A percentile compares a stretch with the other conserved stretches of the same genome.
Evolutionary conservation across 1,139 yeast genomes (phyloP).

Genomic region (Nakaseomyces uthaithaninus): DNA sequence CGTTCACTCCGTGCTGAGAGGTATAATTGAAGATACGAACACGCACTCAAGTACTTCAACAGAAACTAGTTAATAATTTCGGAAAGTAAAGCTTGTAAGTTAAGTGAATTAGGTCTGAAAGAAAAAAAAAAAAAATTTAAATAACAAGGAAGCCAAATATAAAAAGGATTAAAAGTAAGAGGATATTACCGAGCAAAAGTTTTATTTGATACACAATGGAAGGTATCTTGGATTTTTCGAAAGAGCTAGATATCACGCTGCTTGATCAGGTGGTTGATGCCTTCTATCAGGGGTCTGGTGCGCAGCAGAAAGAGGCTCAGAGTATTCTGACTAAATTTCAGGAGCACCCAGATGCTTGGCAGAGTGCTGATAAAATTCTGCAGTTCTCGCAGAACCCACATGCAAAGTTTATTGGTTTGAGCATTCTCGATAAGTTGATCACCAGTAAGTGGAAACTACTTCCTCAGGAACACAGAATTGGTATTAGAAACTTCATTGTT

Average conservation of each 20-base stretch:
- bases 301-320: conserved; percentile 78
- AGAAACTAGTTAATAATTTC: too few relatives aligned
- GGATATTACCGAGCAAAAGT: conserved; percentile 1
- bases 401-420: conserved; percentile 83
- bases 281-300: conserved; percentile 78
- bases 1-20: too few relatives aligned
- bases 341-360: conserved; percentile 95
- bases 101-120: not conserved
- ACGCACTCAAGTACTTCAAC: too few relatives aligned
- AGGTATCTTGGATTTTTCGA: conserved; percentile 74
- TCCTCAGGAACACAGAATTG: conserved; percentile 77
- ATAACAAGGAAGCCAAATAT: not conserved
- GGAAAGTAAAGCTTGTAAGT: too few relatives aligned
- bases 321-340: conserved; percentile 78
- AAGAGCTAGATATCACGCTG: conserved; percentile 69
- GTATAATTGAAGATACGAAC: too few relatives aligned
- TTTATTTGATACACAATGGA: too few relatives aligned
- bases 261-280: conserved; percentile 81
- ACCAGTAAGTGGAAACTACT: conserved; percentile 90
- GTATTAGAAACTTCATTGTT: conserved; percentile 87
- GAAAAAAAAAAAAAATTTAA: not conserved
- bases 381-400: conserved; percentile 75
- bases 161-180: not conserved
- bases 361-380: conserved; percentile 80
- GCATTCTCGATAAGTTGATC: conserved; percentile 82